Base-by-base conservation (phyloP, 768 basidiomycete genomes). In the Galerina sulciceps region DNA sequence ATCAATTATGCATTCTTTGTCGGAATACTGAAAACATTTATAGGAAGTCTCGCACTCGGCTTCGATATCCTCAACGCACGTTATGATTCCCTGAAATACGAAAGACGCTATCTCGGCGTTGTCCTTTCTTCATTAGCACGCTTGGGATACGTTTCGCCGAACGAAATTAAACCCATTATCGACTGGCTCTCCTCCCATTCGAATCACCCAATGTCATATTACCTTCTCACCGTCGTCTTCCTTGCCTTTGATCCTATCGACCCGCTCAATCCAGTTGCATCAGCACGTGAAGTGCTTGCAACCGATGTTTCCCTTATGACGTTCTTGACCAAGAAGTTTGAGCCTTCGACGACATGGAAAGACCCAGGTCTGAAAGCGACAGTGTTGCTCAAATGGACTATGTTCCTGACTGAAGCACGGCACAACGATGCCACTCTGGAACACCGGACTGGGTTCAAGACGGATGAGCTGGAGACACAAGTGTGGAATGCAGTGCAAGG, bases 401-500 rank as follows among this genome's bases (percentile, higher is more conserved):
- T 96, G 57, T 93, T 93, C 71, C 77, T 94, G 63, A 88, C 92
- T 1, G 88, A 92, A 61, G 81, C 86, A 6, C 81, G 93, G 22
- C 87, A 89, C 68, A 82, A 83, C 17, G 86, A 92, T 64, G 75
- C 85, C 1, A 78, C 81, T 4, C 72, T 94, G 37, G 88, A 91
- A 63, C 80, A 84, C 63, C 78, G 79, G 31, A 79, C 77, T 6
- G 91, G 87, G 2, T 89, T 88, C 73, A 86, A 80, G 60, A 87
- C 91, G 1, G 90, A 93, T 52, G 87, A 90, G 53, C 80, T 96
- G 41, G 93, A 96, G 71, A 84, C 81, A 1, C 87, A 91, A 59
- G 85, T 94, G 18, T 90, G 88, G 86, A 85, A 85, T 64, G 91
- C 92, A 3, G 88, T 96, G 1, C 89, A 94, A 69, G 88, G 88